phyloP scores from a whole-genome alignment of 179 eudicot species.

The Silene noctiflora region DNA sequence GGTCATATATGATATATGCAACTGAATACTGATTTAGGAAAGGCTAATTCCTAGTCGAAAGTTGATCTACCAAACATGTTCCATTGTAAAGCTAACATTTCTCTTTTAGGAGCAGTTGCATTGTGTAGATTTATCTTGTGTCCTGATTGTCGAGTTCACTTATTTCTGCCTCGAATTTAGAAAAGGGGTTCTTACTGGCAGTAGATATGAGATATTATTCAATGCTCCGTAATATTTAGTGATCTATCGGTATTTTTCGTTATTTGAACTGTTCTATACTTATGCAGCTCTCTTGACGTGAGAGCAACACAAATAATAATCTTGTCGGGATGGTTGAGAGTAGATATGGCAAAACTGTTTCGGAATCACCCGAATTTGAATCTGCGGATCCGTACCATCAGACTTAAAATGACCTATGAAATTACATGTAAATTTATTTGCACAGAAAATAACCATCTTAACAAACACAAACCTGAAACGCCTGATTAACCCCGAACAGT shows the following conservation, averaged over 20 bases:
- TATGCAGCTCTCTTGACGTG: no score
- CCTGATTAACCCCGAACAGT: background rate
- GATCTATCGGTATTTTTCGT: no score
- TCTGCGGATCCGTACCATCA: background rate
- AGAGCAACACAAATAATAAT: no score
- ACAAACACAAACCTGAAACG: background rate
- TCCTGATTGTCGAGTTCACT: background rate
- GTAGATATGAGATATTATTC: background rate
- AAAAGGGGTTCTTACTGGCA: background rate
- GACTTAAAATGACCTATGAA: background rate
- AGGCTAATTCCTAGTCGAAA: background rate
- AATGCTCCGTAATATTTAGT: background rate
- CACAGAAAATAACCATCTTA: background rate
- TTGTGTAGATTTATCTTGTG: background rate
- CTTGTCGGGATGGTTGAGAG: no score
- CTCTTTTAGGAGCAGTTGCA: slow-evolving; percentile 5
- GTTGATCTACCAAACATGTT: background rate
- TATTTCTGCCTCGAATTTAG: background rate
- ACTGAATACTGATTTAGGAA: slow-evolving; percentile 6
- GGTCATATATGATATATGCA: background rate
- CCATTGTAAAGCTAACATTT: background rate
- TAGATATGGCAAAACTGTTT: no score
- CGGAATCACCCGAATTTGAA: background rate
- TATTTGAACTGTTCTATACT: no score
- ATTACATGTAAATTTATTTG: background rate